A percentile compares a stretch with the other conserved stretches of the same genome.
phyloP scores from a whole-genome alignment of 805 yeast species.

The Wickerhamomyces ciferrii region DNA sequence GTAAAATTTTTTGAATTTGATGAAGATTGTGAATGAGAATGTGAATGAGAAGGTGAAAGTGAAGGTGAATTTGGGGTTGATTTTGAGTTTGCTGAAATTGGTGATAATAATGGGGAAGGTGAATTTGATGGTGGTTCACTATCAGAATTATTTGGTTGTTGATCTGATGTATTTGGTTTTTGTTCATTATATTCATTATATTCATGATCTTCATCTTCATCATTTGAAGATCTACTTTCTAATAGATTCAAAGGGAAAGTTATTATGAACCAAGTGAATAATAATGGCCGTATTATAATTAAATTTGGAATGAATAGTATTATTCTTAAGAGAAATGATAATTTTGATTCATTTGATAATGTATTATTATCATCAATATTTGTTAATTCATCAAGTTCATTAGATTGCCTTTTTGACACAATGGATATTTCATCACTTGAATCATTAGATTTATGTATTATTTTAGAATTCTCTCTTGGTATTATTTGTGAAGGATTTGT shows the following conservation, averaged over 20 bases:
- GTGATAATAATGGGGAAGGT: neutral
- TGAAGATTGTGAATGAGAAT: neutral
- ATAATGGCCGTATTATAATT: conserved; percentile 46
- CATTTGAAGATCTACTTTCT: conserved; percentile 10
- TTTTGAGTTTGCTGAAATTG: too few species aligned
- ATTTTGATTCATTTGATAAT: neutral
- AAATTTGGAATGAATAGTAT: conserved; percentile 44
- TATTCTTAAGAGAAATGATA: conserved; percentile 17
- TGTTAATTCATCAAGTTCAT: neutral
- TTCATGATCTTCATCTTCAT: neutral
- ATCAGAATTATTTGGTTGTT: neutral
- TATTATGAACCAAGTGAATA: conserved; percentile 42
- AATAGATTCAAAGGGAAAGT: conserved; percentile 51
- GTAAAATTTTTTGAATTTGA: conserved; percentile 4
- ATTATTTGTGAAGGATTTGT: conserved; percentile 3
- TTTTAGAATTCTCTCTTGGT: conserved; percentile 3
- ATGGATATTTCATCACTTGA: neutral
- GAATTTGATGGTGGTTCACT: neutral
- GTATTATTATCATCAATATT: neutral
- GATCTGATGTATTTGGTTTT: neutral
- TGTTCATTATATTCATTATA: conserved; percentile 1
- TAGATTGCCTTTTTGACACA: neutral
- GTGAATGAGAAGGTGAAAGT: neutral
- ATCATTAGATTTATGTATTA: neutral
- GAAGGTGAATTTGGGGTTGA: neutral